Conservation (phyloP, 352 stramenopile species). For the Pythium phragmiticola region DNA sequence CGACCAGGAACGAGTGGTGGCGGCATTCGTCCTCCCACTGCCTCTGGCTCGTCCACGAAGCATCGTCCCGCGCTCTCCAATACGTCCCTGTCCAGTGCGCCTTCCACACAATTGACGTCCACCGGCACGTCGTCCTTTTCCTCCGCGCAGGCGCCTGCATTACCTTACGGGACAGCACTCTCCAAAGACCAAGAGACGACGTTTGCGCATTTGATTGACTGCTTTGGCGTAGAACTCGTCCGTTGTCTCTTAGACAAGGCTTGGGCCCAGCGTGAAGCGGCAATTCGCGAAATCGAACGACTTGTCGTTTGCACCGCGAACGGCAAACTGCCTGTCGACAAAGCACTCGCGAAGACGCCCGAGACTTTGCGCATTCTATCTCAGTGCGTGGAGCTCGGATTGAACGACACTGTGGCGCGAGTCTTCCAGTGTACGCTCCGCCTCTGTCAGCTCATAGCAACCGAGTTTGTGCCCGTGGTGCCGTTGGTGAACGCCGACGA, state of each 20-base stretch:
- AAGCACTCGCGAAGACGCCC: slow-evolving; percentile 49
- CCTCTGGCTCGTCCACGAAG: slow-evolving; percentile 76
- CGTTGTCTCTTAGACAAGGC: slow-evolving; percentile 79
- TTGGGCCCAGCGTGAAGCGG: slow-evolving; percentile 73
- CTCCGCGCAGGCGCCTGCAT: slow-evolving; percentile 35
- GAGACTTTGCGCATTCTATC: slow-evolving; percentile 59
- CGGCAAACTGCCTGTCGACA: slow-evolving; percentile 41
- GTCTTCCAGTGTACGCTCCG: slow-evolving; percentile 80
- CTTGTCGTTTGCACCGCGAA: slow-evolving; percentile 56
- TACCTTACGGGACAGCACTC: slow-evolving; percentile 73
- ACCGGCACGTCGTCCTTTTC: slow-evolving; percentile 12
- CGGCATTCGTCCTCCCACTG: slow-evolving; percentile 56
- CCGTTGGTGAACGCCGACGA: slow-evolving; percentile 32
- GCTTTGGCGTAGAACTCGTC: slow-evolving; percentile 68
- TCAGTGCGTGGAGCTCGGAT: slow-evolving; percentile 55
- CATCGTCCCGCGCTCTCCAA: slow-evolving; percentile 65
- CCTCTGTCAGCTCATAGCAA: slow-evolving; percentile 64
- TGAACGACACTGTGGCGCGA: slow-evolving; percentile 74
- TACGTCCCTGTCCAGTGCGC: slow-evolving; percentile 42
- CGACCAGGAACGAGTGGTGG: slow-evolving; percentile 56
- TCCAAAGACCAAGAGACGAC: slow-evolving; percentile 56
- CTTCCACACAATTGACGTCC: neutral
- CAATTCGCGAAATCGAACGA: slow-evolving; percentile 71
- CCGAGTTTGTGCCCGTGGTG: slow-evolving; percentile 69
- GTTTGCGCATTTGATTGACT: slow-evolving; percentile 51